phyloP scores from a whole-genome alignment of 2,329 filamentous ascomycete genomes.

The Periglandula ipomoeae region DNA sequence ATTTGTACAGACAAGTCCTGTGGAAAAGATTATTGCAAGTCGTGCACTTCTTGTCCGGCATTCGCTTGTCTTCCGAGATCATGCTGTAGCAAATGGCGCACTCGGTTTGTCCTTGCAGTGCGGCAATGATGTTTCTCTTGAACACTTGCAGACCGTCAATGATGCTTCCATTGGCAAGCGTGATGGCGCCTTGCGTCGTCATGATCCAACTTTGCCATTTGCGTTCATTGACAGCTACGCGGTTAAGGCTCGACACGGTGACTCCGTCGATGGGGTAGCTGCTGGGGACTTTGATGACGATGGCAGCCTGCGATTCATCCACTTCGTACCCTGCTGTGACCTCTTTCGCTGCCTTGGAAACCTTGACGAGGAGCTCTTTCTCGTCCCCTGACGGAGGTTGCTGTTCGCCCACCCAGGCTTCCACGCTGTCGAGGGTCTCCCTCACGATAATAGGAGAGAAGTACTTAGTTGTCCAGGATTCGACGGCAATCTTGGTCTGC shows the following conservation, averaged over 20 bases:
- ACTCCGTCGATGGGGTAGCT: slow-evolving; percentile 78
- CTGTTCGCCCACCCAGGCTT: slow-evolving; percentile 52
- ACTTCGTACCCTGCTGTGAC: slow-evolving; percentile 78
- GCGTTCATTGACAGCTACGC: slow-evolving; percentile 79
- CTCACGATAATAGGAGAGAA: slow-evolving; percentile 65
- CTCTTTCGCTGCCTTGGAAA: slow-evolving; percentile 63
- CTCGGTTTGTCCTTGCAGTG: slow-evolving; percentile 85
- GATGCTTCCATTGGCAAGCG: slow-evolving; percentile 81
- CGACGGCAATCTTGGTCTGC: slow-evolving; percentile 70
- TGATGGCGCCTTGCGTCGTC: slow-evolving; percentile 84
- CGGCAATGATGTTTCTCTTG: slow-evolving; percentile 76
- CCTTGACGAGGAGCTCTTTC: slow-evolving; percentile 55
- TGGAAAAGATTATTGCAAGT: slow-evolving; percentile 97
- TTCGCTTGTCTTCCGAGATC: slow-evolving; percentile 76
- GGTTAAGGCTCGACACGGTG: slow-evolving; percentile 64
- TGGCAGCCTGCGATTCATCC: slow-evolving; percentile 76
- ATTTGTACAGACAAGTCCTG: slow-evolving; percentile 81
- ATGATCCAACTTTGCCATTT: slow-evolving; percentile 91
- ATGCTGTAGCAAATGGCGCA: slow-evolving; percentile 97
- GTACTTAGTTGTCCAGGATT: slow-evolving; percentile 76
- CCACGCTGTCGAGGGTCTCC: slow-evolving; percentile 57
- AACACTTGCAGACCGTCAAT: slow-evolving; percentile 82
- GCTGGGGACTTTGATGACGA: slow-evolving; percentile 70
- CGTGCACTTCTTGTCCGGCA: slow-evolving; percentile 82
- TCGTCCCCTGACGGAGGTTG: slow-evolving; percentile 40